Percentiles rank a stretch among this genome's conserved stretches.
Conservation (phyloP, 1,139 yeast species). For the Hyphopichia burtonii region DNA sequence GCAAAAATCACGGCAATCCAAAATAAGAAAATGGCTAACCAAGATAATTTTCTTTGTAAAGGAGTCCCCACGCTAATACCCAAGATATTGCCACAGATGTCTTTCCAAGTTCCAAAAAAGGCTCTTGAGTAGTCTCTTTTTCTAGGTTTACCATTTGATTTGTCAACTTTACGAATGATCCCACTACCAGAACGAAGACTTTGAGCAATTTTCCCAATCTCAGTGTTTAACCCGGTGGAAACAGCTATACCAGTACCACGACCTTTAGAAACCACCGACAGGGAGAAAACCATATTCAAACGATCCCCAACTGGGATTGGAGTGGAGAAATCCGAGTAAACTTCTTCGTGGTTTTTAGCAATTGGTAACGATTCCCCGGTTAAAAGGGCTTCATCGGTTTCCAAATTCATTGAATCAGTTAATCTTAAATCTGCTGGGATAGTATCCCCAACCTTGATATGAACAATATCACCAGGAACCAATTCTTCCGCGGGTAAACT, state of each 20-base stretch:
- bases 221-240: slow-evolving; percentile 46
- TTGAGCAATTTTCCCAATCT: slow-evolving; percentile 49
- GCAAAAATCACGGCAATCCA: slow-evolving; percentile 40
- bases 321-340: slow-evolving; percentile 19
- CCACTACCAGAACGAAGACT: slow-evolving; percentile 17
- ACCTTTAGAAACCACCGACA: slow-evolving; percentile 47
- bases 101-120: slow-evolving; percentile 43
- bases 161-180: slow-evolving; percentile 8
- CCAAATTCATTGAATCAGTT: slow-evolving; percentile 35
- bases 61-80: slow-evolving; percentile 43
- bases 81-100: slow-evolving; percentile 36
- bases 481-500: slow-evolving; percentile 40
- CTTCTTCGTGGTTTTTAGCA: slow-evolving; percentile 23
- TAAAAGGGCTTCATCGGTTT: slow-evolving; percentile 51
- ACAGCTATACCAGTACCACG: slow-evolving; percentile 48
- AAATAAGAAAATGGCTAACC: slow-evolving; percentile 42
- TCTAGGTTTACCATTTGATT: slow-evolving; percentile 20
- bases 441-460: slow-evolving; percentile 45
- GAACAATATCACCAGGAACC: slow-evolving; percentile 52
- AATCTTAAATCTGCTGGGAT: slow-evolving; percentile 52
- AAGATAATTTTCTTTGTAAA: slow-evolving; percentile 43
- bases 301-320: slow-evolving; percentile 41
- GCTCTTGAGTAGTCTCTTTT: slow-evolving; percentile 52
- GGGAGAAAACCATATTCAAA: slow-evolving; percentile 45
- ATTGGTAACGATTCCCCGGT: slow-evolving; percentile 55